Evolutionary conservation across 1,284 basidiomycete genomes (phyloP), one percentile per base, ranked within the genome.

Genomic region (Puccinia triticina): DNA sequence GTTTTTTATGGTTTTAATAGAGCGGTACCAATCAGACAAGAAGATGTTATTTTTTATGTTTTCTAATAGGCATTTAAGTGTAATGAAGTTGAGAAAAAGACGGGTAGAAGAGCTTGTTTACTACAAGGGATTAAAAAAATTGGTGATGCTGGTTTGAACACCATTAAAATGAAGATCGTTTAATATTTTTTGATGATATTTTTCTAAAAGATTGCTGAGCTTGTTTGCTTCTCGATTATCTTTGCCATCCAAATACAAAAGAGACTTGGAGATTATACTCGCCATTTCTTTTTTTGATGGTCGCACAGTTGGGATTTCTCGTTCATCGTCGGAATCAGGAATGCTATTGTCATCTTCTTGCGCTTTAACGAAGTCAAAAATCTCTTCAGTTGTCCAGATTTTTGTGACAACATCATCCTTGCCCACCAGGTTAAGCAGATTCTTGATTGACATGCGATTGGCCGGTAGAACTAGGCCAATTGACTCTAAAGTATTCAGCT

Each of bases 161-260:
- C 61, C 32, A 18, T 64, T 64, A 26, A 64, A 64, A 37, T 64
- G 61, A 37, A 64, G 7, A 10, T 64, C 32, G 18, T 34, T 21
- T 37, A 64, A 37, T 16, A 64, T 34, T 64, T 64, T 64, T 64
- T 64, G 32, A 34, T 64, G 61, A 64, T 64, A 64, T 16, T 64
- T 37, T 37, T 64, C 61, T 18, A 64, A 37, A 34, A 64, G 26
- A 37, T 64, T 37, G 18, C 61, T 64, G 11, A 64, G 61, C 61
- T 64, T 21, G 18, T 64, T 37, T 34, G 8, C 32, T 26, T 64
- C 61, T 18, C 12, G n/a, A 64, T 64, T 16, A 64, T 37, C 61
- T 37, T 64, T 32, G 37, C 26, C 61, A 34, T 64, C 32, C 37
- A 64, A 37, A 32, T 64, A 64, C 32, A 7, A 18, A 64, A 64